Evolutionary conservation across 169 alveolate genomes (phyloP), one percentile per base, ranked within the genome.

Genomic region (Condylostoma magnum): DNA sequence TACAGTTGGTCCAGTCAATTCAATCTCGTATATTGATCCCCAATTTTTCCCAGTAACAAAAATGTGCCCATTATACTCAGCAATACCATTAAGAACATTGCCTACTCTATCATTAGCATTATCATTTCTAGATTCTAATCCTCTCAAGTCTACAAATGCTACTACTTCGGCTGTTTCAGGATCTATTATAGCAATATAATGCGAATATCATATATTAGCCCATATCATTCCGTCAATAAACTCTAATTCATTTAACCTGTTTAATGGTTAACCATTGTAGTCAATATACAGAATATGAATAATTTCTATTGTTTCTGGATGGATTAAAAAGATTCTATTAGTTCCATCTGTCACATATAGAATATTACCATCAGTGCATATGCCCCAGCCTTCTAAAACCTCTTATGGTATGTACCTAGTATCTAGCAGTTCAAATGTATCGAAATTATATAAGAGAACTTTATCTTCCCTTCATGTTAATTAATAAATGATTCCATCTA

Each of bases 371-470:
- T 63, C 73, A 63, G 55, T 38, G 38, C 58, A 41, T 10, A 75
- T 31, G 3, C 82, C 82, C 82, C 82, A 75, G 52, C 82, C 82
- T 65, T 66, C 82, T 53, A 31, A 18, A 1, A 75, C 46, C 28
- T 56, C 18, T n/a, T 38, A 34, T 43, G 73, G 68, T 30, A 63
- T 34, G 15, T 38, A 28, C 6, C 28, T 37, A 1, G 37, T 57
- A 28, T 33, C 54, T 28, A 52, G 22, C 8, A 51, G 38, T 8
- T 31, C 58, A 46, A 75, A 53, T 30, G 54, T 30, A 25, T 44
- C 58, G 4, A 31, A 46, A 46, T 60, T 51, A 37, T 63, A 75
- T 12, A 65, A 48, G 31, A 53, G 52, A 76, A 75, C 66, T 52
- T 63, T 54, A 41, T 65, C 54, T 52, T 75, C 82, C 46, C 25